Conservation (phyloP, 2,329 filamentous ascomycete genomes). For the Zasmidium angulare region DNA sequence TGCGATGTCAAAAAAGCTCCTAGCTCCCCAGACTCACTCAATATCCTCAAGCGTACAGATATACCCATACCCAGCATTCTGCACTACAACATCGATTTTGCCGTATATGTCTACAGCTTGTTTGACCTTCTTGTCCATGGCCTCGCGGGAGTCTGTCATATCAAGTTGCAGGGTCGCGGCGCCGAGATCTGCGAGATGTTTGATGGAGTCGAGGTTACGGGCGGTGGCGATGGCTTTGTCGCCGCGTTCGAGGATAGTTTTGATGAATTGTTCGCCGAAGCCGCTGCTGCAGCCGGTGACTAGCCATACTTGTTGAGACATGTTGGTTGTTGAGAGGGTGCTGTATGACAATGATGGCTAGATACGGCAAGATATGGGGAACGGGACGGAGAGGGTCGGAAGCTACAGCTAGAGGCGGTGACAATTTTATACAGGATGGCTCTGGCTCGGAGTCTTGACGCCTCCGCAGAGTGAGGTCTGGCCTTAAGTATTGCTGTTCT, state of each 20-base stretch:
- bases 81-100: slow-evolving; percentile 41
- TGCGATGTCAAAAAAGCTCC: background rate
- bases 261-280: slow-evolving; percentile 2
- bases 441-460: too few species aligned
- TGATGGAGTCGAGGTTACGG: slow-evolving; percentile 32
- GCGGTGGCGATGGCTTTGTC: slow-evolving; percentile 48
- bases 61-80: slow-evolving; percentile 39
- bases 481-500: too few species aligned
- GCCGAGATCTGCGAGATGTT: slow-evolving; percentile 14
- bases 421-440: background rate
- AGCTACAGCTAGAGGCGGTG: background rate
- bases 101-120: slow-evolving; percentile 34
- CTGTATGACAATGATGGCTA: too few species aligned
- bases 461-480: too few species aligned
- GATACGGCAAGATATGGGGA: too few species aligned
- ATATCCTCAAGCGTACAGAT: slow-evolving; percentile 15
- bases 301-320: slow-evolving; percentile 1
- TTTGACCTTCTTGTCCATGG: slow-evolving; percentile 37
- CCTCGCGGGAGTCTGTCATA: slow-evolving; percentile 38
- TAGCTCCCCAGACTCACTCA: background rate
- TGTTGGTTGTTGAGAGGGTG: background rate
- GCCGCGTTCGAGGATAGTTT: slow-evolving; percentile 24
- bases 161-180: slow-evolving; percentile 32
- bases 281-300: slow-evolving; percentile 8
- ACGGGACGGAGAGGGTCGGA: too few species aligned